A percentile compares a stretch with the other conserved stretches of the same genome.
Evolutionary conservation across 192 early-diverging fungal genomes (phyloP).

Genomic region (Coemansia aciculifera): DNA sequence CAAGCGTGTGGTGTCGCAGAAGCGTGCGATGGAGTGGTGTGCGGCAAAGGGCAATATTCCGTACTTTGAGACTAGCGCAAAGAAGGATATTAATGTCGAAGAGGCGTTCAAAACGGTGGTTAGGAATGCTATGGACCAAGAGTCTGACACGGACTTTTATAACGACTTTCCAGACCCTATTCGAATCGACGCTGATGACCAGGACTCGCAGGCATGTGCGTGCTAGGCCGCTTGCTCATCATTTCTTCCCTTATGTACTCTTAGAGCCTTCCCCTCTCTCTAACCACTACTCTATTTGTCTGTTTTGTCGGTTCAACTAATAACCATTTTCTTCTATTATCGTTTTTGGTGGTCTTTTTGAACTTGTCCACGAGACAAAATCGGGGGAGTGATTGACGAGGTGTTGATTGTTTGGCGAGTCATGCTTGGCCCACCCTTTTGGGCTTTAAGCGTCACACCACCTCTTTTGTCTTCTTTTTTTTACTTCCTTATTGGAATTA

Average conservation of each 20-base stretch:
- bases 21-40: conserved; percentile 95
- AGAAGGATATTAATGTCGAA: conserved; percentile 98
- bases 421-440: neutral
- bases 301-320: neutral
- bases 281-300: neutral
- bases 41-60: conserved; percentile 94
- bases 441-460: neutral
- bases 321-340: neutral
- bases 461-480: neutral
- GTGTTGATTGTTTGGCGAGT: neutral
- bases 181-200: conserved; percentile 76
- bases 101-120: conserved; percentile 96
- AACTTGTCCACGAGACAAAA: neutral
- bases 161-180: conserved; percentile 89
- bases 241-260: neutral
- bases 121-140: conserved; percentile 91
- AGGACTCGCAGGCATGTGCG: conserved; percentile 65
- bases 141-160: conserved; percentile 64
- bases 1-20: conserved; percentile 84
- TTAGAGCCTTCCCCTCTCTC: neutral
- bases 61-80: conserved; percentile 98
- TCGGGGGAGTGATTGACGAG: neutral
- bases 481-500: neutral
- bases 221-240: conserved; percentile 56
- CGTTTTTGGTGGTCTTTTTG: neutral